A percentile compares a stretch with the other conserved stretches of the same genome.
Evolutionary conservation across 257 asterid genomes (phyloP).

Genomic region (Craterostigma plantagineum): DNA sequence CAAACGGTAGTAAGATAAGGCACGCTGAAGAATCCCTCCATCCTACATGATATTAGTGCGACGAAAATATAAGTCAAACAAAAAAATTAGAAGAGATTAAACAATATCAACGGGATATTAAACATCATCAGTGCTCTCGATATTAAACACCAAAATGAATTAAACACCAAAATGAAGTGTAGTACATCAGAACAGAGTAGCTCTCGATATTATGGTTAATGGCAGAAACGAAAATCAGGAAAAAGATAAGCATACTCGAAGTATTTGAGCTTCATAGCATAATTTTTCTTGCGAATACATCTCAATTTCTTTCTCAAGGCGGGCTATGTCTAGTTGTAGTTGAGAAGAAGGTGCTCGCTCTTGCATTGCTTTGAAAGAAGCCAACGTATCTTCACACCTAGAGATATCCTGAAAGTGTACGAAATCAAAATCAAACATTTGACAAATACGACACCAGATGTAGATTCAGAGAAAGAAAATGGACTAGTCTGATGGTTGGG

Average conservation of each 20-base stretch:
- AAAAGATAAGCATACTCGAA: constrained; percentile 41
- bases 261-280: constrained; percentile 93
- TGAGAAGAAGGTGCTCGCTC: constrained; percentile 67
- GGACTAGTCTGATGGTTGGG: too few species aligned
- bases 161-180: too few species aligned
- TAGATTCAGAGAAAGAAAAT: constrained; percentile 1
- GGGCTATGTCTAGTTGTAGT: constrained; percentile 61
- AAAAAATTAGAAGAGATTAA: too few species aligned
- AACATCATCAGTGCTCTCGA: too few species aligned
- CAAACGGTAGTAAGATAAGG: constrained; percentile 71
- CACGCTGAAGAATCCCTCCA: constrained; percentile 65
- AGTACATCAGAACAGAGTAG: too few species aligned
- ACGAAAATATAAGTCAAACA: too few species aligned
- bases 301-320: constrained; percentile 76
- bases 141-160: too few species aligned
- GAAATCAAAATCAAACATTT: neutral
- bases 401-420: constrained; percentile 56
- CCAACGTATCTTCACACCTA: constrained; percentile 59
- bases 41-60: constrained; percentile 31
- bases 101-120: too few species aligned
- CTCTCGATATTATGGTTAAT: too few species aligned
- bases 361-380: constrained; percentile 66
- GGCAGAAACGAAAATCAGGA: too few species aligned
- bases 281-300: constrained; percentile 59
- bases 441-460: neutral